Evolutionary conservation across 2,329 filamentous ascomycete genomes (phyloP).

Genomic region (Beauveria australis): DNA sequence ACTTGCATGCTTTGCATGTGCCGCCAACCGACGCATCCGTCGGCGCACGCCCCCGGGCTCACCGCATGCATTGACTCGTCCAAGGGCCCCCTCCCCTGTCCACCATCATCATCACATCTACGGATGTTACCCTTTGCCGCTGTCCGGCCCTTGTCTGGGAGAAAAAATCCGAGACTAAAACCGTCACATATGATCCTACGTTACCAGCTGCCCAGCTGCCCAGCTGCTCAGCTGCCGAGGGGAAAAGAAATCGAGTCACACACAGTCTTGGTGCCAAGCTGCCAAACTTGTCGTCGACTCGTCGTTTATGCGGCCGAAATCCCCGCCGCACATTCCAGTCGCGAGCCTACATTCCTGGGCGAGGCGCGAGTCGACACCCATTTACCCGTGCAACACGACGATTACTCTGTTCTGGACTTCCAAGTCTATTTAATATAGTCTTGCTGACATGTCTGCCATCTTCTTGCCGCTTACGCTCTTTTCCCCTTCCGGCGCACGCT

Average conservation of each 20-base stretch:
- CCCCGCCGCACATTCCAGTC: slow-evolving; percentile 2
- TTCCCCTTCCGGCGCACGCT: not conserved
- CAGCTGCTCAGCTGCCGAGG: no score
- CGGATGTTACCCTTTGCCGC: no score
- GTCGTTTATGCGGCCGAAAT: not conserved
- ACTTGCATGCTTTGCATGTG: not conserved
- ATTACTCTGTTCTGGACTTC: not conserved
- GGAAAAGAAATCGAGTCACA: not conserved
- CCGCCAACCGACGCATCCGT: not conserved
- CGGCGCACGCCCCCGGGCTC: not conserved
- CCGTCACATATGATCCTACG: no score
- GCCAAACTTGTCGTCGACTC: no score
- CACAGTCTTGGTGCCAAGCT: not conserved
- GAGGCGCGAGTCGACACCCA: not conserved
- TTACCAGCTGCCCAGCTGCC: no score
- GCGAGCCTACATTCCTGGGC: not conserved
- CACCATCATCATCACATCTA: no score
- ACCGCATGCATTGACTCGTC: not conserved
- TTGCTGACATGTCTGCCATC: not conserved
- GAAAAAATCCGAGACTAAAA: no score
- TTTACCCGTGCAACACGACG: not conserved
- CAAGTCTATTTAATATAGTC: not conserved
- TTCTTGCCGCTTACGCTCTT: not conserved
- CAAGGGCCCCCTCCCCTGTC: no score
- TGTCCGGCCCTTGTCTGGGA: no score